Base-by-base conservation (phyloP, 805 yeast genomes). In the Pichia phayaonensis region DNA sequence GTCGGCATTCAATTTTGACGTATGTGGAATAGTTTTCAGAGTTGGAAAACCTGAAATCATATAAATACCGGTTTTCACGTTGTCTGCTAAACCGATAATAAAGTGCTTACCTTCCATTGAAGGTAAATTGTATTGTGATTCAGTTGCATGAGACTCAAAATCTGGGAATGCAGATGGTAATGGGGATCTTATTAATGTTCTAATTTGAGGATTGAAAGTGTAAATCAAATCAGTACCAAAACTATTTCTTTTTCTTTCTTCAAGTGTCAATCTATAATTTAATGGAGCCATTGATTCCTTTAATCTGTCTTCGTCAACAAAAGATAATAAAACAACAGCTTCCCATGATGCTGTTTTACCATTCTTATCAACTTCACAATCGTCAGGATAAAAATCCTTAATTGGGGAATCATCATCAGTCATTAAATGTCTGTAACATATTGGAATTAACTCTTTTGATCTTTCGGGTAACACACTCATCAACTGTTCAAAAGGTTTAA, bases 301-400 rank as follows among this genome's bases (percentile, higher is more conserved):
- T 50, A 94, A 74, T 53, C 94, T 76, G 29, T 77, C 68, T 61
- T 86, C 89, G 57, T 94, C 97, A 44, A 94, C 97, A 73, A 94
- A 94, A 6, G 95, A 83, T 52, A 94, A 77, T 60, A 88, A 77
- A 8, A 94, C 96, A 50, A 94, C 97, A 12, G 97, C 97, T 70
- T 94, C 98, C 99, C 99, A 94, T 46, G 89, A 84, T 2, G 94
- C 95, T 49, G 90, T 87, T 65, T 94, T 94, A 42, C 98, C 99
- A 64, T 94, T 94, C 78, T 81, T 76, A 70, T 94, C 99, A 36
- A 87, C 75, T 47, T 83, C 87, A 50, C 92, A 96, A 53, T 87
- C 88, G 51, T 77, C 75, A 2, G 99, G 99, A 63, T 94, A 94
- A 61, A 89, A 90, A 60, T 90, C 97, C 50, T 76, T 76, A 57